These are phyloP conservation scores for Penicillium canescens DNA, from an alignment of 495 filamentous ascomycete genomes.

Conservation along the genomic window DNA sequence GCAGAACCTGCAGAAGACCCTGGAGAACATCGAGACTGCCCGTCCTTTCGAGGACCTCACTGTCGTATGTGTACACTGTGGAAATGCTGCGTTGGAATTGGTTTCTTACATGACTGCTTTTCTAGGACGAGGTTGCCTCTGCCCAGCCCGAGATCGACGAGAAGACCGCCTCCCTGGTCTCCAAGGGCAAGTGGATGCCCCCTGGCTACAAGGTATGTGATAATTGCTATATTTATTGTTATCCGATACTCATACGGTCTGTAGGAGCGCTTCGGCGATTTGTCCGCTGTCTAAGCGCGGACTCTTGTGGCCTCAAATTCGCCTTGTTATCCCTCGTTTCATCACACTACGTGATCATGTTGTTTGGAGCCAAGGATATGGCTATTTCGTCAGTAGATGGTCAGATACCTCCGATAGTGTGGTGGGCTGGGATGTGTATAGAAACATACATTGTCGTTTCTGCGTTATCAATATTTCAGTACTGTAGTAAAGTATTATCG, in stretches of 20 bases:
- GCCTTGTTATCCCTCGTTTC: conserved; percentile 38
- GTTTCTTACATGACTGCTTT: conserved; percentile 16
- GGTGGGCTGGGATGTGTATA: conserved; percentile 45
- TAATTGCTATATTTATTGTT: neutral
- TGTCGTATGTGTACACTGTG: conserved; percentile 69
- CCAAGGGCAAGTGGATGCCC: conserved; percentile 95
- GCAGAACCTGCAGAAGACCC: conserved; percentile 84
- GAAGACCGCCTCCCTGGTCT: conserved; percentile 86
- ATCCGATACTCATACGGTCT: conserved; percentile 2
- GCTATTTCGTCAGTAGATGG: conserved; percentile 22
- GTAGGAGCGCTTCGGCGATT: conserved; percentile 98
- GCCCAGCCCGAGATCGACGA: conserved; percentile 95
- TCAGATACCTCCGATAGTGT: conserved; percentile 25
- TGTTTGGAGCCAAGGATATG: conserved; percentile 35
- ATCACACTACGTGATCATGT: conserved; percentile 38
- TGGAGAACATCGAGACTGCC: conserved; percentile 95
- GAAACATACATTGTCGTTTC: conserved; percentile 45
- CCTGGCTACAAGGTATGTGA: conserved; percentile 93
- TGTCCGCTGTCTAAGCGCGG: conserved; percentile 77
- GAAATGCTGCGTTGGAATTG: neutral
- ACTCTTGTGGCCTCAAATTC: conserved; percentile 22
- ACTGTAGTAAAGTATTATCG: neutral
- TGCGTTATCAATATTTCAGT: conserved; percentile 18
- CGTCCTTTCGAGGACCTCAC: conserved; percentile 97
- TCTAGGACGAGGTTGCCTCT: conserved; percentile 90